Evolutionary conservation across 306 rosid genomes (phyloP).

Genomic region (Canavalia gladiata): DNA sequence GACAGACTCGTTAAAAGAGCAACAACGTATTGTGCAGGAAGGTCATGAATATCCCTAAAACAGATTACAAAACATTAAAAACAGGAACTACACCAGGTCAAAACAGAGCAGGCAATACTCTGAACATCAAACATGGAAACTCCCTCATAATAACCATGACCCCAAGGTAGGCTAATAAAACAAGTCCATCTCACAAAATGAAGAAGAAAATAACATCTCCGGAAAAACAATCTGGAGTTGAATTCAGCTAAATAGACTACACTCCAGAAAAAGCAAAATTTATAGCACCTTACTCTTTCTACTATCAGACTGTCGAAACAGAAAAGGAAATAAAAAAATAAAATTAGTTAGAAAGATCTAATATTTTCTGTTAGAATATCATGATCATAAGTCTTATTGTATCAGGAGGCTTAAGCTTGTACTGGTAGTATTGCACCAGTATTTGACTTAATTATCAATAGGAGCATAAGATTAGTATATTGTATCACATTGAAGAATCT

Average conservation of each 20-base stretch:
- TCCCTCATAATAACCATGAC: neutral
- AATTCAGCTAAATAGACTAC: neutral
- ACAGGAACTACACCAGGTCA: neutral
- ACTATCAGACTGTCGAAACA: too few species aligned
- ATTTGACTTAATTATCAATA: too few species aligned
- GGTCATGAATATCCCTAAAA: slow-evolving; percentile 16
- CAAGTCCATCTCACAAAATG: neutral
- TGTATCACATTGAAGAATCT: too few species aligned
- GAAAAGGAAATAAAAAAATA: neutral
- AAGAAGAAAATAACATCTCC: neutral
- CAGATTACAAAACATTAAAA: neutral
- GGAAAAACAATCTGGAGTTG: neutral
- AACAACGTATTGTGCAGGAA: neutral
- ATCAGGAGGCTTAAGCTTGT: neutral
- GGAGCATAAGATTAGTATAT: too few species aligned
- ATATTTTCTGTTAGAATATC: neutral
- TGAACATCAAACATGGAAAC: neutral
- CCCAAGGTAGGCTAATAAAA: neutral
- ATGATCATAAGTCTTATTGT: neutral
- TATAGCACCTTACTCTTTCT: neutral
- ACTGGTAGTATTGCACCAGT: neutral
- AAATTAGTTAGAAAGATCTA: neutral
- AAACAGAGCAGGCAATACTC: neutral
- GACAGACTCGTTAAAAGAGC: too few species aligned
- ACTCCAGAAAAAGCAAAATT: neutral